Percentiles rank a stretch among this genome's conserved stretches.
Evolutionary conservation across 1,139 yeast species (phyloP).

Genomic region (Scheffersomyces stambukii): DNA sequence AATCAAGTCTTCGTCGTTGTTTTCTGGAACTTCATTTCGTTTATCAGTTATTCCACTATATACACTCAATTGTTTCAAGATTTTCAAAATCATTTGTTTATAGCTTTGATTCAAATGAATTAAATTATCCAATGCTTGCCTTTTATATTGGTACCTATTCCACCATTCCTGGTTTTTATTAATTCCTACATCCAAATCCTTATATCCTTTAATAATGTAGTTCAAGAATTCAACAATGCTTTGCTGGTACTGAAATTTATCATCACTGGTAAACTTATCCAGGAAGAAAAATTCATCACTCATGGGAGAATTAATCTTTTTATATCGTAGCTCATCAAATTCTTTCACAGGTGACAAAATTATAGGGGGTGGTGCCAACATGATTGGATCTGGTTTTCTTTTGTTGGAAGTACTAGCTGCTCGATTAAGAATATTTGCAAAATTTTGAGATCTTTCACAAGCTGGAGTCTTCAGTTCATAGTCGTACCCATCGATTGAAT

Average conservation of each 20-base stretch:
- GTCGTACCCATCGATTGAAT: no score
- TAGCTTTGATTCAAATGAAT: slow-evolving; percentile 6
- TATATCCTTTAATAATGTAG: slow-evolving; percentile 8
- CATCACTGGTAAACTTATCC: slow-evolving; percentile 4
- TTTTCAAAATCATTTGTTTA: slow-evolving; percentile 6
- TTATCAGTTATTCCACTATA: slow-evolving; percentile 5
- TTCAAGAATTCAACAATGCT: slow-evolving; percentile 10
- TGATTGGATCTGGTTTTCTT: slow-evolving; percentile 3
- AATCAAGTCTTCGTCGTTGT: slow-evolving; percentile 7
- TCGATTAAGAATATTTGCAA: slow-evolving; percentile 4
- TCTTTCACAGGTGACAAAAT: slow-evolving; percentile 3
- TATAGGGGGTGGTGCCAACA: slow-evolving; percentile 2
- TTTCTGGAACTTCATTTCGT: neutral
- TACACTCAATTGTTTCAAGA: slow-evolving; percentile 7
- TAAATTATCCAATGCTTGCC: slow-evolving; percentile 8
- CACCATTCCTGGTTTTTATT: slow-evolving; percentile 5
- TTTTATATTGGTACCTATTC: slow-evolving; percentile 5
- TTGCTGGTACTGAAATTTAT: slow-evolving; percentile 8
- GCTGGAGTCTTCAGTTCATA: slow-evolving; percentile 3
- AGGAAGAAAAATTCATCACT: slow-evolving; percentile 5
- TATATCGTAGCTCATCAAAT: slow-evolving; percentile 2
- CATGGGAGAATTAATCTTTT: slow-evolving; percentile 7
- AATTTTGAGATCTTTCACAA: slow-evolving; percentile 1
- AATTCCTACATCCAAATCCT: slow-evolving; percentile 8
- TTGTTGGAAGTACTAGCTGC: slow-evolving; percentile 3